phyloP scores from a whole-genome alignment of 2,329 filamentous ascomycete species.

The Pyricularia sp. region DNA sequence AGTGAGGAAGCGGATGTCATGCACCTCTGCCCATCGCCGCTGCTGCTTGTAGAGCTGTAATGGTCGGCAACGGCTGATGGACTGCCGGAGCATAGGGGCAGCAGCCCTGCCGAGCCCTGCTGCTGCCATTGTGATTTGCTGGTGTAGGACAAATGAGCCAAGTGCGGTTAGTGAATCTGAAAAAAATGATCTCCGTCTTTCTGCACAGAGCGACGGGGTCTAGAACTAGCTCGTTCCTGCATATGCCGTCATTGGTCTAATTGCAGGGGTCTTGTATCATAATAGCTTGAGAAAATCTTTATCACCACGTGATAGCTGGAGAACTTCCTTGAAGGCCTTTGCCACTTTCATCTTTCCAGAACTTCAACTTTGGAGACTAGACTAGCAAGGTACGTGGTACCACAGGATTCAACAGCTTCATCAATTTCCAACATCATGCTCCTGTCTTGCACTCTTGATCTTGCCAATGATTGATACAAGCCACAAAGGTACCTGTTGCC shows the following conservation, averaged over 20 bases:
- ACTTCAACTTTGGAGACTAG: too few relatives aligned
- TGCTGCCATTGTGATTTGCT: not conserved
- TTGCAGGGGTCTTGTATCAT: not conserved
- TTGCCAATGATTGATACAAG: too few relatives aligned
- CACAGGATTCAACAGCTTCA: too few relatives aligned
- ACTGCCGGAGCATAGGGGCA: not conserved
- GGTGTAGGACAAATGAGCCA: not conserved
- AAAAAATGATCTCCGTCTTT: not conserved
- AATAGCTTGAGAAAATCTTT: not conserved
- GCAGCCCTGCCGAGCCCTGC: not conserved
- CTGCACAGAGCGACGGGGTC: not conserved
- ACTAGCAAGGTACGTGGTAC: too few relatives aligned
- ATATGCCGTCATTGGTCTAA: not conserved
- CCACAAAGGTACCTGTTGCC: not conserved
- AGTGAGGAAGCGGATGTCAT: constrained; percentile 80
- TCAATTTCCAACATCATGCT: too few relatives aligned
- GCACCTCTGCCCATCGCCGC: constrained; percentile 70
- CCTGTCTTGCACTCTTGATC: too few relatives aligned
- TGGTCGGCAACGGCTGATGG: not conserved
- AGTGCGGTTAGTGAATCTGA: not conserved
- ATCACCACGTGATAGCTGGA: not conserved
- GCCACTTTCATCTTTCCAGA: not conserved
- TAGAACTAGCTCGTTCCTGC: not conserved
- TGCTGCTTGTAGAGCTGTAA: constrained; percentile 32
- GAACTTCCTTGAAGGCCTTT: not conserved